Conservation (phyloP, 139 green algal species). For the Axilococcus clingmanii region DNA sequence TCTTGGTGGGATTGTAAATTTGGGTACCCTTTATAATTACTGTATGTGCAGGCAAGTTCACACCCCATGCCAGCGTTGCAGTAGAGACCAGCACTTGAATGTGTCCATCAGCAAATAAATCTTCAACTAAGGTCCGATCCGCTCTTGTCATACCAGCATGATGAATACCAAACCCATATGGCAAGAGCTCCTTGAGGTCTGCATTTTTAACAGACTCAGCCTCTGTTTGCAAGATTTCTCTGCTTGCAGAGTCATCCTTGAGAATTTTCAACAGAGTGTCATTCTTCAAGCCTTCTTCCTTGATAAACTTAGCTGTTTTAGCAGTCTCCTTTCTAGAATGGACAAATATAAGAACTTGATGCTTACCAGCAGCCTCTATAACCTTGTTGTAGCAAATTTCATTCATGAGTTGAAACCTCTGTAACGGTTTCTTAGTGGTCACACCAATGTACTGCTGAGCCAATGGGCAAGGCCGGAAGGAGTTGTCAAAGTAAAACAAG, state of each 20-base stretch:
- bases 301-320: constrained; percentile 88
- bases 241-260: constrained; percentile 61
- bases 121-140: constrained; percentile 93
- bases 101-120: constrained; percentile 94
- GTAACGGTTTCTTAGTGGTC: constrained; percentile 94
- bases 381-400: constrained; percentile 99
- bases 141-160: constrained; percentile 89
- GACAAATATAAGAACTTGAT: constrained; percentile 97
- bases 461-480: constrained; percentile 85
- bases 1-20: constrained; percentile 93
- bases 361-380: constrained; percentile 78
- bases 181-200: constrained; percentile 86
- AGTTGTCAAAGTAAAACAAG: constrained; percentile 97
- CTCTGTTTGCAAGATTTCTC: constrained; percentile 86
- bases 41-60: constrained; percentile 97
- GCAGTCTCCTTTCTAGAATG: constrained; percentile 97
- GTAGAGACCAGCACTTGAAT: constrained; percentile 95
- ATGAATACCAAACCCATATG: constrained; percentile 94
- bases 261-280: constrained; percentile 72
- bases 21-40: constrained; percentile 99
- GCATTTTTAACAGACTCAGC: constrained; percentile 70
- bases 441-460: constrained; percentile 95
- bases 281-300: constrained; percentile 65
- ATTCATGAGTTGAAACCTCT: constrained; percentile 97
- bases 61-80: constrained; percentile 95